These are phyloP conservation scores for Colletotrichum liaoningense DNA, from an alignment of 2,329 filamentous ascomycete genomes.

Conservation along the genomic window DNA sequence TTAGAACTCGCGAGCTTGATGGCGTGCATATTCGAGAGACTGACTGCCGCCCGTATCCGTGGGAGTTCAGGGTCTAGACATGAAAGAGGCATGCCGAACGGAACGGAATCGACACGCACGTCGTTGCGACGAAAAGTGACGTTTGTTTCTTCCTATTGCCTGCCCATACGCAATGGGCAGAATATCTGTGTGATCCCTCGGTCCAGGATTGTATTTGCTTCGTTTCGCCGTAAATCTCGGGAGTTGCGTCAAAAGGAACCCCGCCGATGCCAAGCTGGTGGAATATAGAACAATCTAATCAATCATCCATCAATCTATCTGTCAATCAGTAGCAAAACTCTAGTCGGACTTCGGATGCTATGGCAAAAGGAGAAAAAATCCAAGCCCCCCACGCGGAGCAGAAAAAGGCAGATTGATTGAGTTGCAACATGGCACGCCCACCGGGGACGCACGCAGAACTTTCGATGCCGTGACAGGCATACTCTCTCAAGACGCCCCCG, in stretches of 20 bases:
- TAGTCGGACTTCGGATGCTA: not conserved
- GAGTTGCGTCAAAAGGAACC: conserved; percentile 16
- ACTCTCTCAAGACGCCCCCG: not conserved
- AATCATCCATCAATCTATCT: too few species aligned
- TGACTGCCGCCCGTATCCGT: conserved; percentile 1
- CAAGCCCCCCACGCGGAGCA: conserved; percentile 22
- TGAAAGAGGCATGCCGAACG: conserved; percentile 14
- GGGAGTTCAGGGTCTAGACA: not conserved
- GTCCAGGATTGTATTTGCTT: not conserved
- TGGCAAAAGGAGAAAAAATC: too few species aligned
- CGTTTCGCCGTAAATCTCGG: not conserved
- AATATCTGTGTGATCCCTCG: not conserved
- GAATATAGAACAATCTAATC: not conserved
- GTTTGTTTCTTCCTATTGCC: conserved; percentile 9
- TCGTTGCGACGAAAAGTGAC: conserved; percentile 7
- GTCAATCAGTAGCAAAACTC: not conserved
- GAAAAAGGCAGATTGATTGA: not conserved
- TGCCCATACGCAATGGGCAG: not conserved
- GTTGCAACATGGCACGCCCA: not conserved
- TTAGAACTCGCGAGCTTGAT: not conserved
- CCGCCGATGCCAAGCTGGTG: conserved; percentile 19
- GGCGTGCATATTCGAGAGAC: conserved; percentile 22
- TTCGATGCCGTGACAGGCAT: not conserved
- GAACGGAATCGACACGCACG: not conserved
- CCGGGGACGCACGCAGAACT: not conserved